phyloP scores from a whole-genome alignment of 2,329 filamentous ascomycete species.

The Graphiopsis chlorocephala region DNA sequence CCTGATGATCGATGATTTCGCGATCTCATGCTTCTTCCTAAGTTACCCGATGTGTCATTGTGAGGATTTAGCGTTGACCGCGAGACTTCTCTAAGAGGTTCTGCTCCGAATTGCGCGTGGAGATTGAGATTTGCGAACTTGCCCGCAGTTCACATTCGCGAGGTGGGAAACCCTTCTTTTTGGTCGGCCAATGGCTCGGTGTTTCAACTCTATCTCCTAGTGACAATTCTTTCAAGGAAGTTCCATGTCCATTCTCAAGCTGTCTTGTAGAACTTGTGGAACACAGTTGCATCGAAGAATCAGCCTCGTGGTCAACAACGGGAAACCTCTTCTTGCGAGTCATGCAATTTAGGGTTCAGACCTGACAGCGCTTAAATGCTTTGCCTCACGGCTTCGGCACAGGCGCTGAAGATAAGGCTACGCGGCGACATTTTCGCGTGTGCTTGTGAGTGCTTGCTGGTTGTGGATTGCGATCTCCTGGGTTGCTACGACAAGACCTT shows the following conservation, averaged over 20 bases:
- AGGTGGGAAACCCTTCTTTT: constrained; percentile 4
- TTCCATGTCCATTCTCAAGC: not conserved
- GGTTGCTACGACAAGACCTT: not conserved
- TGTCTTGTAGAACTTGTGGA: not conserved
- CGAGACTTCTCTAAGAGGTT: not conserved
- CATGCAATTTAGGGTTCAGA: not conserved
- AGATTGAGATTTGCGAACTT: not conserved
- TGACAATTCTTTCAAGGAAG: not conserved
- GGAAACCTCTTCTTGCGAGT: not conserved
- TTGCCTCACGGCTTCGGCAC: constrained; percentile 7
- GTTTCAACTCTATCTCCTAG: not conserved
- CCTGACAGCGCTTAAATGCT: constrained; percentile 3
- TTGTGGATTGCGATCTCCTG: not conserved
- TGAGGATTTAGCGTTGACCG: not conserved
- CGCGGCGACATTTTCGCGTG: constrained; percentile 10
- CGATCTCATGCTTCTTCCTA: not conserved
- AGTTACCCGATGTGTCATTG: constrained; percentile 9
- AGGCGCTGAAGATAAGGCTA: constrained; percentile 5
- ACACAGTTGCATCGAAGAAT: not conserved
- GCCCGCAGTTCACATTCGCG: not conserved
- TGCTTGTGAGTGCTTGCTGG: constrained; percentile 4
- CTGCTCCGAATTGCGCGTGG: not conserved
- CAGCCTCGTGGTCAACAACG: not conserved
- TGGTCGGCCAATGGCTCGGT: not conserved
- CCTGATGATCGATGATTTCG: not conserved